A percentile compares a stretch with the other conserved stretches of the same genome.
These are phyloP conservation scores for Huntiella omanensis DNA, from an alignment of 2,329 filamentous ascomycete genomes.

Conservation along the genomic window DNA sequence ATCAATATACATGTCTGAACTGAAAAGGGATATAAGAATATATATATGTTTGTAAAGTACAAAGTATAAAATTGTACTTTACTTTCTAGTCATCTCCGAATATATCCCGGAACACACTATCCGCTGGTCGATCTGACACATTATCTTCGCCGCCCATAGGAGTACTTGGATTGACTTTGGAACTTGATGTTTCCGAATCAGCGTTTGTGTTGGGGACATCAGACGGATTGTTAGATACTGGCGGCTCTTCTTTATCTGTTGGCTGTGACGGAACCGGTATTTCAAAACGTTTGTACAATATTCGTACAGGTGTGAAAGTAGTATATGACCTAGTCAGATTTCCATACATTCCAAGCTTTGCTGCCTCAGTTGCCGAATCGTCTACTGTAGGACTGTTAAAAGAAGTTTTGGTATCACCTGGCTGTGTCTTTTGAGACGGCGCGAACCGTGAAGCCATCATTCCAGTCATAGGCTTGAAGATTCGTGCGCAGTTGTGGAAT, in stretches of 20 bases:
- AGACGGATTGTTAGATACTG: not conserved
- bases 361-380: constrained; percentile 71
- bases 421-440: constrained; percentile 25
- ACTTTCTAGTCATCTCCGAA: constrained; percentile 10
- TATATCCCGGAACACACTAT: constrained; percentile 11
- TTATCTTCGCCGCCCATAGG: not conserved
- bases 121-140: constrained; percentile 1
- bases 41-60: too few species aligned
- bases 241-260: not conserved
- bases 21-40: too few species aligned
- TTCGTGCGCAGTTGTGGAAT: constrained; percentile 44
- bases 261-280: constrained; percentile 55
- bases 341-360: constrained; percentile 83
- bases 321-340: constrained; percentile 56
- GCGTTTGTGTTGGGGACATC: not conserved
- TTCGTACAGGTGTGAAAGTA: constrained; percentile 60
- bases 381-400: constrained; percentile 17
- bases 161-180: not conserved
- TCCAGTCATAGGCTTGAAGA: constrained; percentile 84
- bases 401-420: constrained; percentile 13
- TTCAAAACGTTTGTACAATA: constrained; percentile 91
- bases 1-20: too few species aligned
- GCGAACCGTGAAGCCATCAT: constrained; percentile 91
- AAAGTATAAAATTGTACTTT: not conserved
- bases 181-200: not conserved